Evolutionary conservation across 2,329 filamentous ascomycete species (phyloP).

Genomic region (Ascochyta koolunga): DNA sequence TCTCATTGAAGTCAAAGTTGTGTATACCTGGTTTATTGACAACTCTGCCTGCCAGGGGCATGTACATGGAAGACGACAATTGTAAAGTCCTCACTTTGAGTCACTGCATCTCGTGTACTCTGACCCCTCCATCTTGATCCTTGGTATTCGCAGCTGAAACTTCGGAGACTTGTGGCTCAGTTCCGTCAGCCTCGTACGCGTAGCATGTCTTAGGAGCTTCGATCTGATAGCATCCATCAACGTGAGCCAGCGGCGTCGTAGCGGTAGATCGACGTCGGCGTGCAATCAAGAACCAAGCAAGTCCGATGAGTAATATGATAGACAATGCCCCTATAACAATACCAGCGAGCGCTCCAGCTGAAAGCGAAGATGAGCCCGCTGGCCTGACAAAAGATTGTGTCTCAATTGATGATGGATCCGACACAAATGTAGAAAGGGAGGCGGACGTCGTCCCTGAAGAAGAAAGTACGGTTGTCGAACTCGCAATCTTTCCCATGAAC

Average conservation of each 20-base stretch:
- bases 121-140: neutral
- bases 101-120: neutral
- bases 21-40: no score
- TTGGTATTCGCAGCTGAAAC: conserved; percentile 3
- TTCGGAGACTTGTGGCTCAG: neutral
- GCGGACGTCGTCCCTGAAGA: neutral
- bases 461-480: neutral
- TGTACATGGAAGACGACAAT: no score
- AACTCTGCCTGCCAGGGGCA: no score
- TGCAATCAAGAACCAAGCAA: neutral
- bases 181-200: conserved; percentile 3
- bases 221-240: neutral
- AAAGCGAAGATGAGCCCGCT: neutral
- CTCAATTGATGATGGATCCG: neutral
- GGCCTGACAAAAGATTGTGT: neutral
- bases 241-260: neutral
- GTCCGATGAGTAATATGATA: neutral
- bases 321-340: neutral
- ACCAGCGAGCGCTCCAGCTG: conserved; percentile 3
- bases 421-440: neutral
- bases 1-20: no score
- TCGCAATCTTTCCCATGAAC: neutral
- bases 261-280: neutral
- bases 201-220: neutral
- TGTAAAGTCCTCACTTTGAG: neutral